Percentiles rank a stretch among this genome's conserved stretches.
These are phyloP conservation scores for Nicotiana tomentosiformis DNA, from an alignment of 257 asterid species.

Conservation along the genomic window DNA sequence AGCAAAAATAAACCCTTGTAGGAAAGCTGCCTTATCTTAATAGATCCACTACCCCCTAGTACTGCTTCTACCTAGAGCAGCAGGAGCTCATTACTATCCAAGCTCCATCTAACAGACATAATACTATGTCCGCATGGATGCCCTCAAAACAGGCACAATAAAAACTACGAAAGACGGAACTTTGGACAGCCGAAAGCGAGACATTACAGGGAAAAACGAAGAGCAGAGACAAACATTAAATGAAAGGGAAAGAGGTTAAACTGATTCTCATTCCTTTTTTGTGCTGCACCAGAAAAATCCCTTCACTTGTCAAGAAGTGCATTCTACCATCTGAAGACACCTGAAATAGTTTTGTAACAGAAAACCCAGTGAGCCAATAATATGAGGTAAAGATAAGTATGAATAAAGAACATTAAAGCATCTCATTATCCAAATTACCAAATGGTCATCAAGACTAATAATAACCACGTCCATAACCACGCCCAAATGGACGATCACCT, in stretches of 20 bases:
- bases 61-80: slow-evolving; percentile 19
- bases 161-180: slow-evolving; percentile 19
- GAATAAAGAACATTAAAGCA: not conserved
- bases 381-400: not conserved
- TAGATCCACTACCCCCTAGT: slow-evolving; percentile 27
- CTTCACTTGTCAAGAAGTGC: slow-evolving; percentile 3
- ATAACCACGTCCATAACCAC: slow-evolving; percentile 33
- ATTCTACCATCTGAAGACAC: slow-evolving; percentile 10
- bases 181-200: not conserved
- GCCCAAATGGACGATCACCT: slow-evolving; percentile 36
- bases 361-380: slow-evolving; percentile 12
- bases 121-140: slow-evolving; percentile 15
- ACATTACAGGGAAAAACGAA: not conserved
- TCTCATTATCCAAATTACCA: slow-evolving; percentile 23
- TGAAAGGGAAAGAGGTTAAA: not conserved
- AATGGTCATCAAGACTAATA: slow-evolving; percentile 27
- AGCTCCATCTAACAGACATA: slow-evolving; percentile 23
- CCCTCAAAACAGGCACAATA: slow-evolving; percentile 19
- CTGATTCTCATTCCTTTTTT: slow-evolving; percentile 3
- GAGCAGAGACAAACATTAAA: not conserved
- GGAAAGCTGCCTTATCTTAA: slow-evolving; percentile 22
- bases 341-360: slow-evolving; percentile 13
- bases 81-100: slow-evolving; percentile 18
- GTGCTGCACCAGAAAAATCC: not conserved
- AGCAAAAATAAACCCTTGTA: slow-evolving; percentile 14